Conservation (phyloP, 148 eudicot genomes). For the Rhododendron ovatum region DNA sequence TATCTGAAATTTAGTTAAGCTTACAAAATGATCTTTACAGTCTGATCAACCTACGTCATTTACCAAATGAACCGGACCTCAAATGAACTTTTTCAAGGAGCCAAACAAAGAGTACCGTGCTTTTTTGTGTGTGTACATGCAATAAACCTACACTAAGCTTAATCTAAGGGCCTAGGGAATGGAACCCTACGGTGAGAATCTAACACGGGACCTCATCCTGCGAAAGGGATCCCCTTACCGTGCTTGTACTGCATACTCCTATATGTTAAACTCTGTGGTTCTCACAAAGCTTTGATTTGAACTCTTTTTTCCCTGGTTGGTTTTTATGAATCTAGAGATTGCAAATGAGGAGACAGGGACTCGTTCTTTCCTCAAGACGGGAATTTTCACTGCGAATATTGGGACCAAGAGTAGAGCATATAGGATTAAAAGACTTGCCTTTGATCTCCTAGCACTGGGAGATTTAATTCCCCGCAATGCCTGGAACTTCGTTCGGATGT, state of each 20-base stretch:
- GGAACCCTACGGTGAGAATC: too few relatives aligned
- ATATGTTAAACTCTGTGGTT: neutral
- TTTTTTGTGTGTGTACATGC: too few relatives aligned
- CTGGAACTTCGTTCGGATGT: constrained; percentile 59
- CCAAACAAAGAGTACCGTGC: too few relatives aligned
- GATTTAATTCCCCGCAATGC: constrained; percentile 71
- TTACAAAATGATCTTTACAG: too few relatives aligned
- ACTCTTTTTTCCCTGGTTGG: neutral
- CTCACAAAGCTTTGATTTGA: neutral
- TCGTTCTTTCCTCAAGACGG: constrained; percentile 62
- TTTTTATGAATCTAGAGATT: constrained; percentile 41
- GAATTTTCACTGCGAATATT: constrained; percentile 63
- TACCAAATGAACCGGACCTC: too few relatives aligned
- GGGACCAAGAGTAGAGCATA: constrained; percentile 50
- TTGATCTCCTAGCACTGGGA: constrained; percentile 78
- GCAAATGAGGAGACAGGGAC: constrained; percentile 77
- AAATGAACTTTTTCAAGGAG: too few relatives aligned
- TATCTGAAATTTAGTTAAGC: too few relatives aligned
- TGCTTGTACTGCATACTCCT: neutral
- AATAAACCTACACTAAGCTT: too few relatives aligned
- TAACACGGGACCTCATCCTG: too few relatives aligned
- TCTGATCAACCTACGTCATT: too few relatives aligned
- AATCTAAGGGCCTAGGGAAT: too few relatives aligned
- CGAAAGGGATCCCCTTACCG: too few relatives aligned
- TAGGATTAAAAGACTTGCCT: constrained; percentile 62